Evolutionary conservation across 768 basidiomycete species (phyloP).

Genomic region (Royoungia palumana): DNA sequence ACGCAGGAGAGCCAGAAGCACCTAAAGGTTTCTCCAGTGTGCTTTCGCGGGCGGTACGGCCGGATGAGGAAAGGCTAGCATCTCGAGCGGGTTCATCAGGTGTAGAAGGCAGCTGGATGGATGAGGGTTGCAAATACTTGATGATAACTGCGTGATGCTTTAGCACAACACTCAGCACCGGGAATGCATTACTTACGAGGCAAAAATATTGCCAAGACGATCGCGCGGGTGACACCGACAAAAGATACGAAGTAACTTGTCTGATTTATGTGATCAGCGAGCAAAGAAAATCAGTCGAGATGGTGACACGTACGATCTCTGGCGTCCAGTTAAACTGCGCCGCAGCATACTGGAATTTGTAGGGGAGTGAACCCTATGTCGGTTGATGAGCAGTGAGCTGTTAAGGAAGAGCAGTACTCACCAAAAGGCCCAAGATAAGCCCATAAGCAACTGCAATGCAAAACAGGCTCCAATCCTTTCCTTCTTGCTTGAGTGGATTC

Average conservation of each 20-base stretch:
- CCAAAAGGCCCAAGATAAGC: constrained; percentile 40
- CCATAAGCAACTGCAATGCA: constrained; percentile 54
- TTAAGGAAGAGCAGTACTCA: constrained; percentile 31
- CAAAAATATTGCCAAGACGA: constrained; percentile 52
- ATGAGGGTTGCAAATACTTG: constrained; percentile 47
- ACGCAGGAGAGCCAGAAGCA: constrained; percentile 39
- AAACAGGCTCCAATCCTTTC: constrained; percentile 64
- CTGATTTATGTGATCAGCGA: constrained; percentile 32
- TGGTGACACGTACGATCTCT: constrained; percentile 47
- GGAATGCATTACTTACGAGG: constrained; percentile 48
- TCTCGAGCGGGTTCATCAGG: constrained; percentile 18
- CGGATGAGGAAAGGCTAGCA: not conserved
- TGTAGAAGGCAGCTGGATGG: constrained; percentile 14
- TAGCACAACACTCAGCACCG: not conserved
- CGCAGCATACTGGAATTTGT: constrained; percentile 64
- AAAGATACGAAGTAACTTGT: constrained; percentile 71
- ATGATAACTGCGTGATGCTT: constrained; percentile 44
- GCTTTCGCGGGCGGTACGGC: not conserved
- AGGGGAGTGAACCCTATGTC: constrained; percentile 51
- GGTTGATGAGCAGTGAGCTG: not conserved
- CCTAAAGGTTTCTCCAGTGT: constrained; percentile 1
- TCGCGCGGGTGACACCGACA: constrained; percentile 50
- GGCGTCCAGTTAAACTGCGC: constrained; percentile 63
- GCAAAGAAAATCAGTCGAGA: not conserved
- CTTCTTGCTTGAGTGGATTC: constrained; percentile 40